Evolutionary conservation across 148 eudicot species (phyloP).

Genomic region (Mesembryanthemum crystallinum): DNA sequence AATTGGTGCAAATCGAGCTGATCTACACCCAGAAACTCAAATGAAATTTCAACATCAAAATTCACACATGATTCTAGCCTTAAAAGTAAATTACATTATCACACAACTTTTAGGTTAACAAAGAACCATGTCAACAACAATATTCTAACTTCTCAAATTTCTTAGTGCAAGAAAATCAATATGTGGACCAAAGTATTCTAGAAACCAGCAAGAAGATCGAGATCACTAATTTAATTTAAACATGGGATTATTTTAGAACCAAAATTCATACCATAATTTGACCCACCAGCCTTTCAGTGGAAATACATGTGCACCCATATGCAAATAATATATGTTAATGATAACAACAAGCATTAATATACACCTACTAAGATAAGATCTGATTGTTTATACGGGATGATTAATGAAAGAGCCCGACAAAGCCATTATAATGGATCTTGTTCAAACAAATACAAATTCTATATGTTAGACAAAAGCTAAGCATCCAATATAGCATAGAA

Average conservation of each 20-base stretch:
- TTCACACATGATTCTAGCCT: constrained; percentile 7
- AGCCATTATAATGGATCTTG: constrained; percentile 21
- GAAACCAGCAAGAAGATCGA: constrained; percentile 12
- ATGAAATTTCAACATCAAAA: too few species aligned
- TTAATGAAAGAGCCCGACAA: constrained; percentile 18
- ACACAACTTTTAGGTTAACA: constrained; percentile 8
- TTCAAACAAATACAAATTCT: not conserved
- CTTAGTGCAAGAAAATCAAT: constrained; percentile 3
- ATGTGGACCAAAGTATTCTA: constrained; percentile 25
- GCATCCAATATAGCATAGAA: constrained; percentile 11
- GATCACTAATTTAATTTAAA: constrained; percentile 10
- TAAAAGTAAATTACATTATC: not conserved
- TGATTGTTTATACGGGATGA: constrained; percentile 11
- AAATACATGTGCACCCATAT: constrained; percentile 50
- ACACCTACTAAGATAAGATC: constrained; percentile 22
- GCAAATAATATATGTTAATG: constrained; percentile 25
- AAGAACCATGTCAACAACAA: constrained; percentile 11
- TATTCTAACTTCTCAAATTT: constrained; percentile 17
- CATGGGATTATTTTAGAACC: not conserved
- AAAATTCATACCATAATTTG: constrained; percentile 24
- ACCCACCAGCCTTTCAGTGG: constrained; percentile 23
- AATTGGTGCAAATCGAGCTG: too few species aligned
- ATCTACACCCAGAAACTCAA: not conserved
- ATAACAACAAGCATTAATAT: constrained; percentile 7
- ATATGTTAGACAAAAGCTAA: constrained; percentile 15